Evolutionary conservation across 2,329 filamentous ascomycete genomes (phyloP).

Genomic region (Venturia carpophila): DNA sequence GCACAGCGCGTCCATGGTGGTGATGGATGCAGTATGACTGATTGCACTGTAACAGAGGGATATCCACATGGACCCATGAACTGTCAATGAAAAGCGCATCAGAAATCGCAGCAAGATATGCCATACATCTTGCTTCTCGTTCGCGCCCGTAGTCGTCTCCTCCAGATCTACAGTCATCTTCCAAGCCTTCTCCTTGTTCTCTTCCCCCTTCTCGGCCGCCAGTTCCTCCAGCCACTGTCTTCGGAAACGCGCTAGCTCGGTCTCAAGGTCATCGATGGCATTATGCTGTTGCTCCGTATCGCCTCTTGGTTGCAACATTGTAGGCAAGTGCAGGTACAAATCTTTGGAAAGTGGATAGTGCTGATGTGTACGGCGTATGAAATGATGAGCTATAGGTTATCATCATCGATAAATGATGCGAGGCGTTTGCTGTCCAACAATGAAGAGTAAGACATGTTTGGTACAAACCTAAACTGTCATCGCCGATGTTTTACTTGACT

Average conservation of each 20-base stretch:
- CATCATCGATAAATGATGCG: neutral
- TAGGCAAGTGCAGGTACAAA: too few relatives aligned
- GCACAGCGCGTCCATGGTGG: neutral
- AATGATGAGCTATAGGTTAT: neutral
- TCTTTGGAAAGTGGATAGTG: neutral
- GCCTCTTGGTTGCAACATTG: neutral
- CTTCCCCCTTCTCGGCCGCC: neutral
- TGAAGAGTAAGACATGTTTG: neutral
- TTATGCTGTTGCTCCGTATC: neutral
- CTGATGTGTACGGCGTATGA: neutral
- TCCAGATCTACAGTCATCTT: neutral
- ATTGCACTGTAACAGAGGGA: neutral
- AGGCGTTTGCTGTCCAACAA: neutral
- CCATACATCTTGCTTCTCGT: neutral
- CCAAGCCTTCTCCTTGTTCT: neutral
- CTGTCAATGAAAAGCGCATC: neutral
- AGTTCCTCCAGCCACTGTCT: neutral
- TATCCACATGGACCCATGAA: too few relatives aligned
- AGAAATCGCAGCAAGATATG: neutral
- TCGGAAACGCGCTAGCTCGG: neutral
- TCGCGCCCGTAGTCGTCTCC: neutral
- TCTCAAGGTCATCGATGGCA: neutral
- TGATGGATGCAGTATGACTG: neutral
- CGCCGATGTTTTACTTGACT: neutral
- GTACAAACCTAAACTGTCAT: neutral